phyloP scores from a whole-genome alignment of 176 grass and related monocot genomes.

The Aegilops longissima region DNA sequence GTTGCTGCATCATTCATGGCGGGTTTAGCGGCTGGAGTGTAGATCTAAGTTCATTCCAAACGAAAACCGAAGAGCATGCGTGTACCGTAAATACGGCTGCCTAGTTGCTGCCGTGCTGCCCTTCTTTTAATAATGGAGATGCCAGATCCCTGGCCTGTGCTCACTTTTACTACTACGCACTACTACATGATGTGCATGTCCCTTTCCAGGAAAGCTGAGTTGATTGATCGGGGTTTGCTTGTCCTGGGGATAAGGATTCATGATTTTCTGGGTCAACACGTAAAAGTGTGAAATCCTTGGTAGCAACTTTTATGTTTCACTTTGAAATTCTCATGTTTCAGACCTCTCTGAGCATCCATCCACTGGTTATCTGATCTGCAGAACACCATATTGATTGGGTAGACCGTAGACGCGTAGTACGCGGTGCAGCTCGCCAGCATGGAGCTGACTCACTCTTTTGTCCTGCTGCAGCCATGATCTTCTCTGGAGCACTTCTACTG shows the following conservation, averaged over 20 bases:
- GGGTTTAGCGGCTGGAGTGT: not conserved
- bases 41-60: not conserved
- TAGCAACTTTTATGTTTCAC: not conserved
- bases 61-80: not conserved
- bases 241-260: not conserved
- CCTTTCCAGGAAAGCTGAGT: not conserved
- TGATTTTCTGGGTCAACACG: not conserved
- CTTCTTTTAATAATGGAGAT: not conserved
- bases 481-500: not conserved
- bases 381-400: not conserved
- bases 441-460: slow-evolving; percentile 1
- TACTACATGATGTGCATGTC: not conserved
- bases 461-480: not conserved
- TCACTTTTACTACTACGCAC: not conserved
- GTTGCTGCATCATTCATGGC: not conserved
- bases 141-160: not conserved
- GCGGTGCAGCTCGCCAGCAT: not conserved
- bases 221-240: not conserved
- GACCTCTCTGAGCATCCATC: not conserved
- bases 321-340: not conserved
- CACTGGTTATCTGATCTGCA: not conserved
- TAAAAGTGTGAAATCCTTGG: not conserved
- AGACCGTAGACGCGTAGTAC: too few relatives aligned
- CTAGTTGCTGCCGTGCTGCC: not conserved
- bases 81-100: not conserved